These are phyloP conservation scores for Xerocomus brunneocitrinus DNA, from an alignment of 768 basidiomycete genomes.

Conservation along the genomic window DNA sequence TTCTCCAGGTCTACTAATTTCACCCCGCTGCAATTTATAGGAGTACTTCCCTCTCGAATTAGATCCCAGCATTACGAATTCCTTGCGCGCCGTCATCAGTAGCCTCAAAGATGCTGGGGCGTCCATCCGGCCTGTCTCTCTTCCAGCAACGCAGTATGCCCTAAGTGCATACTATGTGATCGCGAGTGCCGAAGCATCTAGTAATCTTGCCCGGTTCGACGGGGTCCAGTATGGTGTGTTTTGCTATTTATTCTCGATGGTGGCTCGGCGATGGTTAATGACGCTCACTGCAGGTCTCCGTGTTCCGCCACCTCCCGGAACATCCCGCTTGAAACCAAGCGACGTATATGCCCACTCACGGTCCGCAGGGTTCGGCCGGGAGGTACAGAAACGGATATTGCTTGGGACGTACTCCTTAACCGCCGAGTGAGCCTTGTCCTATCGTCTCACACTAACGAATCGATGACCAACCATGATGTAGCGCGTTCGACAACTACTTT, in stretches of 20 bases:
- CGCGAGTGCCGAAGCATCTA: slow-evolving; percentile 89
- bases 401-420: slow-evolving; percentile 89
- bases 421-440: slow-evolving; percentile 63
- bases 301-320: slow-evolving; percentile 37
- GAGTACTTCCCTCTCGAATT: slow-evolving; percentile 82
- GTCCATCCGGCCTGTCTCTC: slow-evolving; percentile 61
- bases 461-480: slow-evolving; percentile 26
- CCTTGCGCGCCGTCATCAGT: slow-evolving; percentile 44
- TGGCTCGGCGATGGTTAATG: neutral
- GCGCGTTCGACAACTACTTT: slow-evolving; percentile 97
- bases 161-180: slow-evolving; percentile 96
- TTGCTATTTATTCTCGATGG: slow-evolving; percentile 7
- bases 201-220: slow-evolving; percentile 86
- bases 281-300: slow-evolving; percentile 43
- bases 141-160: slow-evolving; percentile 66
- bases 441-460: neutral
- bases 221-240: slow-evolving; percentile 78
- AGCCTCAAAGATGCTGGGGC: slow-evolving; percentile 54
- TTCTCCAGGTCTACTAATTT: neutral
- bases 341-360: slow-evolving; percentile 64
- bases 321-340: slow-evolving; percentile 46
- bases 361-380: slow-evolving; percentile 68
- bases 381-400: slow-evolving; percentile 83
- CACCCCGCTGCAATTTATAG: slow-evolving; percentile 21
- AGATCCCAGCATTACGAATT: slow-evolving; percentile 38